Evolutionary conservation across 352 stramenopile genomes (phyloP).

Genomic region (Aphanomyces astaci): DNA sequence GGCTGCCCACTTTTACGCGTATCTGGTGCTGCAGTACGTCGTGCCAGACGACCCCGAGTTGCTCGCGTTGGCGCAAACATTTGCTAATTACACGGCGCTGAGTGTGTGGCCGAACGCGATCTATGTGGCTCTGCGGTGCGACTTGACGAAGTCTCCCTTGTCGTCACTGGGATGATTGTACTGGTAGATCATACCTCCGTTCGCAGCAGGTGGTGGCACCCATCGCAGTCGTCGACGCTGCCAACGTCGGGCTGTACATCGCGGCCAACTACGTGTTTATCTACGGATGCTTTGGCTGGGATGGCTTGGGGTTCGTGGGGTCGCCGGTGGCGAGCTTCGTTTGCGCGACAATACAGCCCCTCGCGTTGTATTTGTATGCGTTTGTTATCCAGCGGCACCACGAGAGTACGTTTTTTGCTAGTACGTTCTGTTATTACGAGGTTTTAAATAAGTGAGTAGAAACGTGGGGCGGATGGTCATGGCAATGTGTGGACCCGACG

Average conservation of each 20-base stretch:
- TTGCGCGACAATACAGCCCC: conserved; percentile 56
- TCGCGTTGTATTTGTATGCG: conserved; percentile 52
- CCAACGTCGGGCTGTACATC: conserved; percentile 55
- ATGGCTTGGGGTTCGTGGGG: conserved; percentile 44
- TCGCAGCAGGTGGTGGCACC: conserved; percentile 68
- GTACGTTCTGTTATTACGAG: too few species aligned
- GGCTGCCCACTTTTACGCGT: conserved; percentile 21
- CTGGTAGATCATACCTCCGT: conserved; percentile 53
- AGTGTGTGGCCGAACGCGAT: conserved; percentile 58
- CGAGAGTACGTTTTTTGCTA: conserved; percentile 25
- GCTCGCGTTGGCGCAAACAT: conserved; percentile 48
- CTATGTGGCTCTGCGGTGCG: conserved; percentile 49
- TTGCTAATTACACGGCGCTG: conserved; percentile 46
- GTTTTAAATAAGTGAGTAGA: conserved; percentile 24
- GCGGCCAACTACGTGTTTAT: conserved; percentile 73
- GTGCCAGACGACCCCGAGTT: conserved; percentile 58
- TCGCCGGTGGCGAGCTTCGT: conserved; percentile 61
- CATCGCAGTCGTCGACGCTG: conserved; percentile 65
- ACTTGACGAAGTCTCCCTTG: neutral
- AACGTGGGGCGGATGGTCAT: conserved; percentile 55
- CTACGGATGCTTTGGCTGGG: conserved; percentile 57
- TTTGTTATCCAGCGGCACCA: conserved; percentile 78
- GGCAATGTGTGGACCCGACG: conserved; percentile 43
- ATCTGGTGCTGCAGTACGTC: conserved; percentile 18
- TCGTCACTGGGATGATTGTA: neutral